These are phyloP conservation scores for Gracilaria gracilis DNA, from an alignment of 23 red algal species.

Conservation along the genomic window DNA sequence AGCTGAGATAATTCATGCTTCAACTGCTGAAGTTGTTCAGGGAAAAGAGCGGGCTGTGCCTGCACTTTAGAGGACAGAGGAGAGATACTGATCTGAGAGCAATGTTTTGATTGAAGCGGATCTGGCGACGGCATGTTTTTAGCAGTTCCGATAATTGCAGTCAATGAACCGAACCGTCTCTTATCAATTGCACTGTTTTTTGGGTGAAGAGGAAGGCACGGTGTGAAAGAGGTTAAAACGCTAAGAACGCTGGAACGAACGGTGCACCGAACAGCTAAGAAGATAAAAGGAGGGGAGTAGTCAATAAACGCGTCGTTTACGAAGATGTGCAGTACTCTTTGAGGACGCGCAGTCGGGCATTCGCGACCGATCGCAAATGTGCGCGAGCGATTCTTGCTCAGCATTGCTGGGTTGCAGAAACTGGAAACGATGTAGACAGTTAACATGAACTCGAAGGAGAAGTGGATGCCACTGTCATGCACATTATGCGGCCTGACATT, in stretches of 20 bases:
- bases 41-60: background rate
- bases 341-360: background rate
- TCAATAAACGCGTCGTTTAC: constrained; percentile 30
- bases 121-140: background rate
- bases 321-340: constrained; percentile 15
- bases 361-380: background rate
- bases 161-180: no score
- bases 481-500: background rate
- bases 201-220: background rate
- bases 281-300: background rate
- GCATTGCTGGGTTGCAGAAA: background rate
- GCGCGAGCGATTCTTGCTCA: background rate
- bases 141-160: no score
- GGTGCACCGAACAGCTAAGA: background rate
- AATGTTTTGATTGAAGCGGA: background rate
- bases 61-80: background rate
- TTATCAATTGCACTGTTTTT: background rate
- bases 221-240: no score
- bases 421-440: background rate
- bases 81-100: background rate
- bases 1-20: background rate
- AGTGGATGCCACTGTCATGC: background rate
- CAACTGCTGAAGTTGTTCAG: background rate
- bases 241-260: no score
- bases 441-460: background rate